Base-by-base conservation (phyloP, 2,329 filamentous ascomycete species). In the Cryphonectria parasitica region DNA sequence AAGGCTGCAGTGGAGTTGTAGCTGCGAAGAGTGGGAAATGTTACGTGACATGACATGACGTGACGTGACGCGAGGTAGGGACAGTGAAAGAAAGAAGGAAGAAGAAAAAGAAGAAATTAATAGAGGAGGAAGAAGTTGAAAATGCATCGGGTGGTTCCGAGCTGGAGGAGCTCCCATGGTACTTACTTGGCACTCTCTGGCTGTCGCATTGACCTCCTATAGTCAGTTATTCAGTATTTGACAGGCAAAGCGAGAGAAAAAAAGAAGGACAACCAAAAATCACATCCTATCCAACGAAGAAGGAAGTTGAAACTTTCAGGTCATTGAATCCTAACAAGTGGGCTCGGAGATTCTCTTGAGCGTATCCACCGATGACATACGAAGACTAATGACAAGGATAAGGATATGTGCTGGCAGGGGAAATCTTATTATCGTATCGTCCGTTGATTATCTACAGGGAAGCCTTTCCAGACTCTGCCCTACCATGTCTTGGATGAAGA, bases 251-350 rank as follows among this genome's bases (percentile, higher is more conserved):
- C n/a, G n/a, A n/a, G n/a, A n/a, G n/a, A n/a, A n/a, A n/a, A n/a
- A n/a, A n/a, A n/a, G n/a, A n/a, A n/a, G n/a, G n/a, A n/a, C n/a
- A n/a, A n/a, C n/a, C n/a, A n/a, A n/a, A n/a, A n/a, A 13, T 13
- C 11, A 43, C 41, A 11, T 15, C 41, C 41, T 5, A 45, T 4
- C 43, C 34, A 49, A 3, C 45, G 17, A 49, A 49, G 45, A 22
- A 49, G 6, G 45, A 49, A 11, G 45, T 49, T 17, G 45, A 49
- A 49, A 49, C 19, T 49, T 49, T 49, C 25, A 10, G 52, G 25
- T 13, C 52, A 60, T 60, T 60, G 58, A 61, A 61, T 22, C 22
- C 58, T 61, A 61, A 36, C 58, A 61, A 61, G 58, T 61, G 58
- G 58, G 17, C 34, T 28, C 58, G 34, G 54, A 61, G 58, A 61